Percentiles rank a stretch among this genome's conserved stretches.
phyloP scores from a whole-genome alignment of 495 filamentous ascomycete genomes.

The Thermothielavioides terrestris region DNA sequence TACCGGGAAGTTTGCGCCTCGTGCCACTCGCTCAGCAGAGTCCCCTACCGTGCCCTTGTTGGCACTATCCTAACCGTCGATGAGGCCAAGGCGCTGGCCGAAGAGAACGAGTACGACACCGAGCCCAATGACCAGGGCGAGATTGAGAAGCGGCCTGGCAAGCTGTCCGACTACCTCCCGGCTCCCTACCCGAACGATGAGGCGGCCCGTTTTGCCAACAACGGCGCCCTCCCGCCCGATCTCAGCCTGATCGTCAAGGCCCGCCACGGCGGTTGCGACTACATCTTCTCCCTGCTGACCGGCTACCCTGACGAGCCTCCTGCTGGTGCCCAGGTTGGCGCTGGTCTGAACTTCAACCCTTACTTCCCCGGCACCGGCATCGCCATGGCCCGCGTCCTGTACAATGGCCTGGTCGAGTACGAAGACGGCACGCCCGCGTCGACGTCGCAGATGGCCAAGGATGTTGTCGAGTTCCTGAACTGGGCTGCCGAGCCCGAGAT shows the following conservation, averaged over 20 bases:
- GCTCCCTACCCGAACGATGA: slow-evolving; percentile 97
- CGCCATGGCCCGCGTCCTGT: slow-evolving; percentile 96
- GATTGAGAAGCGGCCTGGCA: slow-evolving; percentile 95
- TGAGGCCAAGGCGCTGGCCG: slow-evolving; percentile 92
- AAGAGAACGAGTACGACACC: slow-evolving; percentile 96
- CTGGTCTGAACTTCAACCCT: slow-evolving; percentile 98
- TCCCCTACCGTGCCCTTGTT: slow-evolving; percentile 89
- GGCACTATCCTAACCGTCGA: slow-evolving; percentile 89
- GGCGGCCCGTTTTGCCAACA: slow-evolving; percentile 95
- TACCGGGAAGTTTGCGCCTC: slow-evolving; percentile 97
- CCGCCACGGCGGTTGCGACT: slow-evolving; percentile 95
- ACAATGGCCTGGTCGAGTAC: slow-evolving; percentile 96
- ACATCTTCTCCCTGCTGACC: slow-evolving; percentile 95
- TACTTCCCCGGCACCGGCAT: slow-evolving; percentile 99
- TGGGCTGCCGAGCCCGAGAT: slow-evolving; percentile 98
- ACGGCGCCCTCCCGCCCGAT: slow-evolving; percentile 94
- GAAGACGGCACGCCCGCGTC: slow-evolving; percentile 92
- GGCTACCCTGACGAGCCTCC: slow-evolving; percentile 97
- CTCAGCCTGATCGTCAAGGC: slow-evolving; percentile 96
- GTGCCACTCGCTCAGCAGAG: slow-evolving; percentile 91
- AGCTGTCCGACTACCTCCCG: slow-evolving; percentile 95
- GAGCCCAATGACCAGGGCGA: slow-evolving; percentile 98
- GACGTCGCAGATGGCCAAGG: slow-evolving; percentile 99
- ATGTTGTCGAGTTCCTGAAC: slow-evolving; percentile 97
- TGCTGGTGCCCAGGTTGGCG: slow-evolving; percentile 68